Percentiles rank a stretch among this genome's conserved stretches.
Evolutionary conservation across 441 rosid genomes (phyloP).

Genomic region (Erodium texanum): DNA sequence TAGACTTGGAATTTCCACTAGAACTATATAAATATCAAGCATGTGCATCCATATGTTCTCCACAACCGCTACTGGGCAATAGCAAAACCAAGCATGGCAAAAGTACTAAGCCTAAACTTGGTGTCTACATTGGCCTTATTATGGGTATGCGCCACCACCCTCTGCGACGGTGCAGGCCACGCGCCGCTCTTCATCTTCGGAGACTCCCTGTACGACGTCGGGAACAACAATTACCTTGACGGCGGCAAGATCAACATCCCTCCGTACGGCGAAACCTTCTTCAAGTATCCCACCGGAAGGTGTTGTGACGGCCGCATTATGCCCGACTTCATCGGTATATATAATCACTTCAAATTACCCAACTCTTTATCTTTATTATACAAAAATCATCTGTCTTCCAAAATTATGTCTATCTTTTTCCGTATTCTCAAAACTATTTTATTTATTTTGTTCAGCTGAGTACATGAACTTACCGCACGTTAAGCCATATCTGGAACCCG

Average conservation of each 20-base stretch:
- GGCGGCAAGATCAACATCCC: constrained; percentile 22
- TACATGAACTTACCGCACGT: constrained; percentile 15
- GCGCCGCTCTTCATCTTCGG: constrained; percentile 36
- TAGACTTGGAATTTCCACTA: too few species aligned
- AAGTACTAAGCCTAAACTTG: neutral
- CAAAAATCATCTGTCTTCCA: too few species aligned
- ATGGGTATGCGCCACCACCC: constrained; percentile 11
- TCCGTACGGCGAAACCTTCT: constrained; percentile 38
- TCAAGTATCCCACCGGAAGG: constrained; percentile 33
- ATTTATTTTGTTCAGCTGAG: constrained; percentile 7
- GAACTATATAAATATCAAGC: too few species aligned
- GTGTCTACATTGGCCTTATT: neutral
- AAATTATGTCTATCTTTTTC: too few species aligned
- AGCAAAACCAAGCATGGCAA: neutral
- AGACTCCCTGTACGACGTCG: constrained; percentile 41
- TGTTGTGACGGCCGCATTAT: constrained; percentile 24
- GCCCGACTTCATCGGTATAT: constrained; percentile 26
- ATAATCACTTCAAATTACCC: too few species aligned
- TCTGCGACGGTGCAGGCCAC: constrained; percentile 18
- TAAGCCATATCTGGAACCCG: constrained; percentile 15
- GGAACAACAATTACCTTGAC: constrained; percentile 32
- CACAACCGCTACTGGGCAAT: too few species aligned
- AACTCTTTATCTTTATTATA: too few species aligned
- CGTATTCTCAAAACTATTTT: too few species aligned
- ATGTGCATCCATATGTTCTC: too few species aligned